These are phyloP conservation scores for Harringtonia lauricola DNA, from an alignment of 2,329 filamentous ascomycete genomes.

Conservation along the genomic window DNA sequence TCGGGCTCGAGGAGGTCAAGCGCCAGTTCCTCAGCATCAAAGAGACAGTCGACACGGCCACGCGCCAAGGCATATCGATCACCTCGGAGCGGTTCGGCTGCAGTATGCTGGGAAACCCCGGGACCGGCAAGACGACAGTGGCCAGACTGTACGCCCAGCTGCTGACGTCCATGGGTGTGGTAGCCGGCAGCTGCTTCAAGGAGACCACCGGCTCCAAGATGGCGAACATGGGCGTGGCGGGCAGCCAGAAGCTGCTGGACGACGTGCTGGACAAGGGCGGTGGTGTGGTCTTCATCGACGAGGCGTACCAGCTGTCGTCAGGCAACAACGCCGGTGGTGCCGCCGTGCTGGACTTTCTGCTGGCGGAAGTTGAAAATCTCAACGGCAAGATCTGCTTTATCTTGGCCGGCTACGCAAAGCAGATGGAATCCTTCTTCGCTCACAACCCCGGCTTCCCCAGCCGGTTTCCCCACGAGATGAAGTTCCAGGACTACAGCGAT, in stretches of 20 bases:
- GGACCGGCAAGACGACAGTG: conserved; percentile 69
- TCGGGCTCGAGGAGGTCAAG: conserved; percentile 62
- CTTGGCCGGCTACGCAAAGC: conserved; percentile 59
- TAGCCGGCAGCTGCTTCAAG: conserved; percentile 48
- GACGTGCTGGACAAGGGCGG: conserved; percentile 46
- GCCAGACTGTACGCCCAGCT: conserved; percentile 60
- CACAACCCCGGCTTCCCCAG: conserved; percentile 64
- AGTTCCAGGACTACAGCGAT: conserved; percentile 61
- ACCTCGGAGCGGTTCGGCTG: conserved; percentile 49
- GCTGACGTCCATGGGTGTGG: conserved; percentile 46
- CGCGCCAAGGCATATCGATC: conserved; percentile 46
- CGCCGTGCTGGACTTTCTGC: conserved; percentile 57
- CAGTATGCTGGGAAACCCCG: conserved; percentile 60
- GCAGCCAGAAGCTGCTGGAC: conserved; percentile 45
- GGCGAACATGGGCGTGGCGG: conserved; percentile 37
- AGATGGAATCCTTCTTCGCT: conserved; percentile 68
- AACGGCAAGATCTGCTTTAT: conserved; percentile 61
- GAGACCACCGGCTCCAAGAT: conserved; percentile 55
- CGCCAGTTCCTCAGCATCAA: conserved; percentile 52
- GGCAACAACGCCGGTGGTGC: conserved; percentile 45
- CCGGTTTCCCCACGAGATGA: conserved; percentile 53
- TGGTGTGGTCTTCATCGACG: conserved; percentile 67
- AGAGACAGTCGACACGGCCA: conserved; percentile 44
- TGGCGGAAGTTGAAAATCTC: conserved; percentile 63
- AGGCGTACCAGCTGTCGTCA: conserved; percentile 63